These are phyloP conservation scores for Rhodotorula sp. DNA, from an alignment of 1,284 basidiomycete genomes.

Conservation along the genomic window DNA sequence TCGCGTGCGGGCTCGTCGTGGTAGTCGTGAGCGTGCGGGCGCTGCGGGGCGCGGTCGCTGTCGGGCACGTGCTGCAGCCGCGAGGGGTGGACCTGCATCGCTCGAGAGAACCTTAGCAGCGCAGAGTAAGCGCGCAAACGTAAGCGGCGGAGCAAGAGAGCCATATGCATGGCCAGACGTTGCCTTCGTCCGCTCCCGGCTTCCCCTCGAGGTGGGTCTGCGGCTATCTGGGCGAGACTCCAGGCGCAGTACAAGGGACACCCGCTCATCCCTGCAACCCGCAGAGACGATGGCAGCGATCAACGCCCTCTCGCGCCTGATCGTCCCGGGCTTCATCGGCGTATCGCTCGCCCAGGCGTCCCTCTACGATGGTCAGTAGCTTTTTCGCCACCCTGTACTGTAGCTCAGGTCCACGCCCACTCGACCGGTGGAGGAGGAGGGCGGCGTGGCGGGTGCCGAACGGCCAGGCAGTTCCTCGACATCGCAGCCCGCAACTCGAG, in stretches of 20 bases:
- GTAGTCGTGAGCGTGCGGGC: conserved; percentile 17
- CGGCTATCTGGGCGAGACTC: no score
- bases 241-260: no score
- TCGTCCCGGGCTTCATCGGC: conserved; percentile 72
- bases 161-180: neutral
- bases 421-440: neutral
- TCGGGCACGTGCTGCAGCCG: conserved; percentile 4
- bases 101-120: neutral
- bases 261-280: neutral
- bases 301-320: conserved; percentile 32
- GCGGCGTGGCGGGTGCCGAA: neutral
- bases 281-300: conserved; percentile 26
- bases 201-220: no score
- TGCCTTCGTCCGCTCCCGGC: no score
- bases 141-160: neutral
- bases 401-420: no score
- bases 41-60: neutral
- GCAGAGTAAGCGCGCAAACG: neutral
- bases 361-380: conserved; percentile 74
- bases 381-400: no score
- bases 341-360: conserved; percentile 70
- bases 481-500: neutral
- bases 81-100: conserved; percentile 19
- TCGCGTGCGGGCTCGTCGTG: conserved; percentile 8
- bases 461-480: neutral